Percentiles rank a stretch among this genome's conserved stretches.
Conservation (phyloP, 169 alveolate species). For the Amoebophrya sp. region DNA sequence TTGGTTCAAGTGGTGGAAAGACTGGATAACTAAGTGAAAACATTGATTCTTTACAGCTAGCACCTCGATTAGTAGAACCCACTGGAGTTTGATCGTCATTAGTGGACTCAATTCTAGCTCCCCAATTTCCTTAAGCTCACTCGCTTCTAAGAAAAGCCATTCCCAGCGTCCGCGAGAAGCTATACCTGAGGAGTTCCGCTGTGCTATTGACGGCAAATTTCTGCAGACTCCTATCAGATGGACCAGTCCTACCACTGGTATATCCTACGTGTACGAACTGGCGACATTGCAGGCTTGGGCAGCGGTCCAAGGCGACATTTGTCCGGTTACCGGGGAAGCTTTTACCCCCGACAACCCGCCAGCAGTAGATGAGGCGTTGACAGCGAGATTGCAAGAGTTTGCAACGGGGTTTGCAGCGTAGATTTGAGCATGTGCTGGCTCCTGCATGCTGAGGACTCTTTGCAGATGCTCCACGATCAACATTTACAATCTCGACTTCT, state of each 20-base stretch:
- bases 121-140: not conserved
- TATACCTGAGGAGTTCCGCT: not conserved
- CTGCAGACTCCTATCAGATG: not conserved
- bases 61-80: too few species aligned
- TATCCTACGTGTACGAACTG: not conserved
- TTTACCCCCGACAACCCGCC: not conserved
- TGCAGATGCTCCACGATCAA: too few species aligned
- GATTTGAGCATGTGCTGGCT: too few species aligned
- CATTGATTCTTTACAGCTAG: too few species aligned
- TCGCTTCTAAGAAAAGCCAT: not conserved
- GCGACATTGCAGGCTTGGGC: not conserved
- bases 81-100: too few species aligned
- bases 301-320: not conserved
- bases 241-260: not conserved
- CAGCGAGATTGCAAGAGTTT: not conserved
- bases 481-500: too few species aligned
- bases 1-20: too few species aligned
- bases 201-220: not conserved
- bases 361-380: not conserved
- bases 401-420: too few species aligned
- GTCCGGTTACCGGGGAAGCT: not conserved
- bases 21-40: too few species aligned
- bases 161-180: too few species aligned
- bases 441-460: too few species aligned
- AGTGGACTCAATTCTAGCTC: too few species aligned